Base-by-base conservation (phyloP, 2,329 filamentous ascomycete species). In the Ophiocordyceps polyrhachis-furcata region DNA sequence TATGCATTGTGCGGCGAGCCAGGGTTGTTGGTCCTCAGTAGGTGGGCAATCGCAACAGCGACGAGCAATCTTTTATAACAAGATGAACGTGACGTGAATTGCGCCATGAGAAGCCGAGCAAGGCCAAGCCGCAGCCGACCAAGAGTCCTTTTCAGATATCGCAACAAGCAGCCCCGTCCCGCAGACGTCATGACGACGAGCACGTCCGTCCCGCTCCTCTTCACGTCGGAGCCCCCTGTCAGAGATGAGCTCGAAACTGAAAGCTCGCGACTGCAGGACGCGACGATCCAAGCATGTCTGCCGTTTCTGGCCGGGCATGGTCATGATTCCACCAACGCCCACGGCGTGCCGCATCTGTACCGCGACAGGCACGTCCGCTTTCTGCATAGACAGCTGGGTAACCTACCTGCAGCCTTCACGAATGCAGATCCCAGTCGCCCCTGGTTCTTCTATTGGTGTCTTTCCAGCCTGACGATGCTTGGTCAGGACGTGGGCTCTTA, bases 401-500 rank as follows among this genome's bases (percentile, higher is more conserved):
- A 67, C 43, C 76, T 93, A 48, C 85, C 89, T 0, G 65, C 73
- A 8, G 67, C 66, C 4, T 94, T 82, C 61, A 77, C 81, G 44
- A 71, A 71, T 43, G 75, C 87, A 52, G 91, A 98, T 67, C 81
- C 91, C 29, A 88, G 83, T 57, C 71, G 89, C 45, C 88, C 91
- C 11, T 98, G 91, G 91, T 74, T 94, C 55, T 71, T 94, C 50
- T 96, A 95, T 65, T 98, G 91, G 91, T 83, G 76, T 44, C 68
- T 96, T 45, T 76, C 80, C 31, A 86, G 76, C 2, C 68, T 98
- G 50, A 68, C 73, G 23, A 68, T 88, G 31, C 66, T 98, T 43
- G 87, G 85, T 42, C 76, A 87, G 56, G 84, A 94, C 58, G 68
- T 74, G 42, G 62, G 62, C 29, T 62, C 76, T 37, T 89, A 85